Base-by-base conservation (phyloP, 2,329 filamentous ascomycete species). In the Penicillium sp. region DNA sequence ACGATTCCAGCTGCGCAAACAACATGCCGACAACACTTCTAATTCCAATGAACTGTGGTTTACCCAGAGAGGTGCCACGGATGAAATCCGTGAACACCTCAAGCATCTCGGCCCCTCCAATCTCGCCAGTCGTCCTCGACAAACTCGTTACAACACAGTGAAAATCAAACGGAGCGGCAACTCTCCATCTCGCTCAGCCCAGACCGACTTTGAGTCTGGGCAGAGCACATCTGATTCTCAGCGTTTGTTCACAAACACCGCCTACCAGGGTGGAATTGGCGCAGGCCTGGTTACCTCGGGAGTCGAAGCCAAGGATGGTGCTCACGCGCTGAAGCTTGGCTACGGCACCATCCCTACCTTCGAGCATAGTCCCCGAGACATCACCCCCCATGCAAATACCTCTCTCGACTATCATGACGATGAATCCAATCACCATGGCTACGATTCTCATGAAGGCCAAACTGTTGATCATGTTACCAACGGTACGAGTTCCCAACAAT, bases 91-190 rank as follows among this genome's bases (percentile, higher is more conserved):
- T 44, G 76, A 85, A 61, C 83, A 86, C 52, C 69, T 86, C 18
- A 84, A 82, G 63, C 82, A 86, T 62, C 76, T 87, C 2, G 84
- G 84, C 4, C 84, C 84, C 0, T 85, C 82, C 16, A 87, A 87
- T 60, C 74, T 81, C 15, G 84, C 84, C 18, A 83, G 77, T 56
- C 75, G 79, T 39, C 84, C 84, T 2, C 81, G 82, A 48, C 71
- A 79, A 33, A 87, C 84, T 6, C 81, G 84, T 33, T 85, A 83
- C 67, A 79, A 79, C 52, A 79, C 78, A 9, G 84, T 87, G 56
- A 86, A 86, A 68, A 86, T 87, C 69, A 87, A 87, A 67, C 83
- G 82, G 13, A 81, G 77, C 13, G 63, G 73, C 61, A 59, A 54
- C 49, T 67, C 68, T 24, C 65, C 68, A n/a, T 60, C 60, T 52